A percentile compares a stretch with the other conserved stretches of the same genome.
Conservation (phyloP, 2,329 filamentous ascomycete species). For the Didymella exigua region DNA sequence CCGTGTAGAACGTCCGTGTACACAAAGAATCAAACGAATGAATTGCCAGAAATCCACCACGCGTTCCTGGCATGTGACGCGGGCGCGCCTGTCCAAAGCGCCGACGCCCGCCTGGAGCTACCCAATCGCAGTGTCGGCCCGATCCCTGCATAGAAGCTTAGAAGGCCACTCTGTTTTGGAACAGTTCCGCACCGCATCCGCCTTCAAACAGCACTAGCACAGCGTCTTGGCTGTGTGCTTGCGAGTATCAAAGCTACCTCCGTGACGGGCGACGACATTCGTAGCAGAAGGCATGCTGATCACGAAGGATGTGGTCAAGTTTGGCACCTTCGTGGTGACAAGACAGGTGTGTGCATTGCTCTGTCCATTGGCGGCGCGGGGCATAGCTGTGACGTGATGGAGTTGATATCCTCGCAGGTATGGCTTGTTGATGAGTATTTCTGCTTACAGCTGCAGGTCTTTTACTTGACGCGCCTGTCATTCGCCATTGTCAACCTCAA, state of each 20-base stretch:
- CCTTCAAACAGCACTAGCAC: constrained; percentile 10
- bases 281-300: constrained; percentile 42
- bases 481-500: constrained; percentile 96
- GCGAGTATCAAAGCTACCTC: background rate
- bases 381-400: constrained; percentile 13
- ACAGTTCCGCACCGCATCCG: constrained; percentile 7
- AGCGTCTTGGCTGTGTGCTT: constrained; percentile 13
- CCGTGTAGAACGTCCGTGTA: constrained; percentile 5
- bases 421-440: constrained; percentile 1
- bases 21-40: constrained; percentile 15
- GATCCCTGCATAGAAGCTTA: constrained; percentile 15
- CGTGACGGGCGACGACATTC: constrained; percentile 13
- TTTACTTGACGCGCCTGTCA: constrained; percentile 77
- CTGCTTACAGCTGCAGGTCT: constrained; percentile 66
- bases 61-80: constrained; percentile 17
- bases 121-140: constrained; percentile 1
- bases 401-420: constrained; percentile 1
- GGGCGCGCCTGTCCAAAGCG: constrained; percentile 9
- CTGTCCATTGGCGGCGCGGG: constrained; percentile 12
- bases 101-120: constrained; percentile 11
- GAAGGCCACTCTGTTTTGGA: constrained; percentile 11
- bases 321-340: constrained; percentile 53
- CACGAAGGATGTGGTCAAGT: constrained; percentile 50
- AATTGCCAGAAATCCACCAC: constrained; percentile 9
- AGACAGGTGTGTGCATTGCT: constrained; percentile 45